These are phyloP conservation scores for Colletotrichum tabaci DNA, from an alignment of 2,329 filamentous ascomycete genomes.

Conservation along the genomic window DNA sequence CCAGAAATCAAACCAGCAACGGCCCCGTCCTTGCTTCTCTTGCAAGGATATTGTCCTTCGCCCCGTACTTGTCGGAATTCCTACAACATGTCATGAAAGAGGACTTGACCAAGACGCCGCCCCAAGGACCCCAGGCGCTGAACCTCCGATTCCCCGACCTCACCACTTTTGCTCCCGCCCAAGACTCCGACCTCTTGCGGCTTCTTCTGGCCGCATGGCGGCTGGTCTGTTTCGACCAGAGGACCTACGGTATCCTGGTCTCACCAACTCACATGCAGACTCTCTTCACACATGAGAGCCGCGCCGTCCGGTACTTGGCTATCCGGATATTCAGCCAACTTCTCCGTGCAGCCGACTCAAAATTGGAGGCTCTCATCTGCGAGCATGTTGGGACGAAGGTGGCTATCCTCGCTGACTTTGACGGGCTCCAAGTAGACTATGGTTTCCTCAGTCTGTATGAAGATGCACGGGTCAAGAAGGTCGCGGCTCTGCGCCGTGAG, in stretches of 20 bases:
- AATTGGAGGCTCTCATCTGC: conserved; percentile 79
- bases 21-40: conserved; percentile 77
- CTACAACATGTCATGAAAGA: conserved; percentile 65
- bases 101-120: conserved; percentile 37
- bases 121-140: conserved; percentile 30
- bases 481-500: conserved; percentile 59
- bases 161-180: conserved; percentile 23
- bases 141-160: conserved; percentile 36
- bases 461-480: conserved; percentile 65
- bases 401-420: conserved; percentile 79
- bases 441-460: conserved; percentile 77
- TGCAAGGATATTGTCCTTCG: conserved; percentile 85
- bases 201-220: conserved; percentile 81
- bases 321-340: conserved; percentile 85
- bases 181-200: conserved; percentile 47
- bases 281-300: conserved; percentile 74
- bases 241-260: conserved; percentile 76
- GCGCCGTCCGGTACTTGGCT: conserved; percentile 82
- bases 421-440: conserved; percentile 84
- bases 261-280: conserved; percentile 77
- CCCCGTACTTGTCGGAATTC: conserved; percentile 83
- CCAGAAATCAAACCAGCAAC: conserved; percentile 55
- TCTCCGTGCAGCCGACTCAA: conserved; percentile 84
- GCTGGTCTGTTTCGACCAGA: conserved; percentile 82
- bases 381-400: conserved; percentile 74